phyloP scores from a whole-genome alignment of 23 red algal genomes.

The Agarophyton chilense region DNA sequence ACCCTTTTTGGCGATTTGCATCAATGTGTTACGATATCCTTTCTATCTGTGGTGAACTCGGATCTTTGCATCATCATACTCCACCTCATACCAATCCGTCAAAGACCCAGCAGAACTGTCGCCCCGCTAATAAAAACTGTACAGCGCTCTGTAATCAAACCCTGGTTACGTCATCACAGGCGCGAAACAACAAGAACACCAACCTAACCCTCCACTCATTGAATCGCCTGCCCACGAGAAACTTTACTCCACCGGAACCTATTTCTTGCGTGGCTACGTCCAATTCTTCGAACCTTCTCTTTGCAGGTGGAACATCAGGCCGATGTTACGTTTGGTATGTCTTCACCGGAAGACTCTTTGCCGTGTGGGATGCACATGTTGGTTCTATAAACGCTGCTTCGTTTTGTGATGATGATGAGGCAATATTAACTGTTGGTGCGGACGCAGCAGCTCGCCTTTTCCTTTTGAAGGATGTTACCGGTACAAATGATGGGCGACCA shows the following conservation, averaged over 20 bases:
- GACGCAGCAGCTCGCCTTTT: constrained; percentile 28
- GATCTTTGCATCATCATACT: constrained; percentile 11
- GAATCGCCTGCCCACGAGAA: background rate
- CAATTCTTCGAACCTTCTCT: background rate
- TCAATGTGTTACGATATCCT: constrained; percentile 19
- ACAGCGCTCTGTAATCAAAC: background rate
- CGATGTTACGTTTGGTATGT: constrained; percentile 27
- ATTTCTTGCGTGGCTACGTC: constrained; percentile 1
- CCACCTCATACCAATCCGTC: constrained; percentile 16
- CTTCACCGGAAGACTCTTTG: background rate
- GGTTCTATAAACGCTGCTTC: background rate
- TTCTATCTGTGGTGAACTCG: background rate
- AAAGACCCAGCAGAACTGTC: background rate
- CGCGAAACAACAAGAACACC: background rate
- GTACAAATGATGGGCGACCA: background rate
- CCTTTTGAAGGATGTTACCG: background rate
- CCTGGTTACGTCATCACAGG: background rate
- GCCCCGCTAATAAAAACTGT: background rate
- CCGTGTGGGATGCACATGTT: constrained; percentile 19
- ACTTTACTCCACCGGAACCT: constrained; percentile 10
- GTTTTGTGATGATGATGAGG: constrained; percentile 35
- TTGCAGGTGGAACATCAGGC: constrained; percentile 8
- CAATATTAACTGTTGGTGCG: constrained; percentile 5
- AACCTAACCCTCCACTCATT: background rate
- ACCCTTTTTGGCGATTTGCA: too few relatives aligned